These are phyloP conservation scores for Lasiosphaeria hispida DNA, from an alignment of 495 filamentous ascomycete species.

Conservation along the genomic window DNA sequence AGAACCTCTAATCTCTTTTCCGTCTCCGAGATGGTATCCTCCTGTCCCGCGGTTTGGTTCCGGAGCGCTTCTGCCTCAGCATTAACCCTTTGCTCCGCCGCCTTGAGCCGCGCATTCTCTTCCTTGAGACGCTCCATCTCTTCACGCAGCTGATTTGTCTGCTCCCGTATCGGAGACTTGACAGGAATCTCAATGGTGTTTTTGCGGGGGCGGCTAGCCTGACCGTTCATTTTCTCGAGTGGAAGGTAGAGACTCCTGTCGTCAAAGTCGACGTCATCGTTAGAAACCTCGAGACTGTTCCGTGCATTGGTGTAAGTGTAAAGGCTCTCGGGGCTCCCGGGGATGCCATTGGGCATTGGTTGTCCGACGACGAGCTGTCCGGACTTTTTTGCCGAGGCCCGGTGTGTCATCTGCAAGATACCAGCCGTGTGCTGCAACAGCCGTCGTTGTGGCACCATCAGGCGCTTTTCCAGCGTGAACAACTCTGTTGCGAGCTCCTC, in stretches of 20 bases:
- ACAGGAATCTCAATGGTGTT: conserved; percentile 44
- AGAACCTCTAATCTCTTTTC: conserved; percentile 70
- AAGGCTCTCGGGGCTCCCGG: conserved; percentile 66
- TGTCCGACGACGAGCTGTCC: conserved; percentile 23
- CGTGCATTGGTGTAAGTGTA: conserved; percentile 56
- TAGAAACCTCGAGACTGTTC: conserved; percentile 46
- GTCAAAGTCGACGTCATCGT: conserved; percentile 63
- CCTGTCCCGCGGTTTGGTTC: conserved; percentile 30
- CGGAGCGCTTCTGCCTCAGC: conserved; percentile 26
- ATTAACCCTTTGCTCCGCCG: conserved; percentile 11
- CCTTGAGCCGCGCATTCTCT: conserved; percentile 30
- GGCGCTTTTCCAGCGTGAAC: conserved; percentile 69
- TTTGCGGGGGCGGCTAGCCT: conserved; percentile 30
- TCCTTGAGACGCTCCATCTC: conserved; percentile 38
- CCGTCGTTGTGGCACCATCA: conserved; percentile 65
- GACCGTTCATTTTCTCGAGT: conserved; percentile 62
- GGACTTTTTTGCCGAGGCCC: conserved; percentile 45
- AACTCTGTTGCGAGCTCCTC: conserved; percentile 81
- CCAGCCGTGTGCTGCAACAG: conserved; percentile 90
- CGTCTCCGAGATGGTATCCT: conserved; percentile 53
- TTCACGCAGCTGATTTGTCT: conserved; percentile 41
- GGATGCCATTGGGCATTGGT: conserved; percentile 50
- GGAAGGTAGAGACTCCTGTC: conserved; percentile 75
- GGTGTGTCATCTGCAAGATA: conserved; percentile 84
- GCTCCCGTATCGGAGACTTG: conserved; percentile 45